Conservation (phyloP, 768 basidiomycete species). For the Tricholoma terreum region DNA sequence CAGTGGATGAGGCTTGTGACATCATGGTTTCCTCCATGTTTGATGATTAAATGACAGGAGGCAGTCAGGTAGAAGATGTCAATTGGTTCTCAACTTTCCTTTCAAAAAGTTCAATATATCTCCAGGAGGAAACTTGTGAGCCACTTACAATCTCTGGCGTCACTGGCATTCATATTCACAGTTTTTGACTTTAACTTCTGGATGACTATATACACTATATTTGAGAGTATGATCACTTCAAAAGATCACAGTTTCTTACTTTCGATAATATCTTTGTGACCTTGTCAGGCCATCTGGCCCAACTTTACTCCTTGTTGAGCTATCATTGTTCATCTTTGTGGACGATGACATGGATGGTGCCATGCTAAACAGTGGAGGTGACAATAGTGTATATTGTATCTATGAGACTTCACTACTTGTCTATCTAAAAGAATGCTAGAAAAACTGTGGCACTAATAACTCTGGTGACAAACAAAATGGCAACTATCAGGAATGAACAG, state of each 20-base stretch:
- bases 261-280: conserved; percentile 2
- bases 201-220: conserved; percentile 1
- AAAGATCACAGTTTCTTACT: neutral
- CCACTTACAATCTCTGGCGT: conserved; percentile 1
- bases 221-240: neutral
- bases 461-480: neutral
- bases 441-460: neutral
- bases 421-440: conserved; percentile 1
- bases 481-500: too few species aligned
- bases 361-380: neutral
- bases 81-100: neutral
- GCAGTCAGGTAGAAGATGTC: neutral
- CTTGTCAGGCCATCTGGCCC: neutral
- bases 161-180: neutral
- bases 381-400: neutral
- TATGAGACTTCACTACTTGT: neutral
- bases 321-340: neutral
- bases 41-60: neutral
- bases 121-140: neutral
- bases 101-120: conserved; percentile 1
- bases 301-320: neutral
- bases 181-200: conserved; percentile 2
- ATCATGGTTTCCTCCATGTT: neutral
- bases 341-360: neutral
- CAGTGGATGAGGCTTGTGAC: neutral